Base-by-base conservation (phyloP, 2,329 filamentous ascomycete genomes). In the Elsinoe ampelina region DNA sequence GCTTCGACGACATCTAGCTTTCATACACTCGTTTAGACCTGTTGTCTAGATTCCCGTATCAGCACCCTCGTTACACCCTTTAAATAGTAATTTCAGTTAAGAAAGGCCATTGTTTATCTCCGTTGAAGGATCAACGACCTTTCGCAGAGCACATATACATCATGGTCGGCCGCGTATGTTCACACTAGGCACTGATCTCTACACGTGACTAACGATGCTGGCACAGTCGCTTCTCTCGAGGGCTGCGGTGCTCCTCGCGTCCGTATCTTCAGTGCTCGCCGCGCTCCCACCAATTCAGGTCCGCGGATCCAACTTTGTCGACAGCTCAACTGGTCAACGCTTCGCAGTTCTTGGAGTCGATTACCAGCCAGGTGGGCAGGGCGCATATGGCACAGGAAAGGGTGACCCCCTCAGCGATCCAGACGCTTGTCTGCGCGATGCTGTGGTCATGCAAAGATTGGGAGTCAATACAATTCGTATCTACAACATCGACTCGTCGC, bases 401-500 rank as follows among this genome's bases (percentile, higher is more conserved):
- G 71, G 71, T 38, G 82, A 85, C 65, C 78, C 81, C 32, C 70
- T 85, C 58, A 81, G 75, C 65, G 74, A 84, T 64, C 73, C 70
- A n/a, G 74, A 75, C 11, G 70, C 75, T 20, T 85, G 82, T 65
- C 67, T 84, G 61, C 77, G 82, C 55, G 82, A 85, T 73, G 82
- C 82, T 15, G 78, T 79, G 19, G 71, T 85, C 45, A 80, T 85
- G 73, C 82, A 85, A 70, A 70, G 74, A 59, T 71, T 85, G 52
- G 82, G 82, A 67, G 77, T 82, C 62, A 85, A 85, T 70, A 82
- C 81, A 7, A 81, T 85, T 62, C 80, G 82, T 58, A 76, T 81
- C 55, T 85, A 85, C 76, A 84, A 84, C 67, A 69, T 85, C 60
- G 76, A 81, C 60, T 80, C 81, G 15, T 71, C 72, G 2, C 67